Evolutionary conservation across 148 eudicot species (phyloP).

Genomic region (Amaranthus palmeri): DNA sequence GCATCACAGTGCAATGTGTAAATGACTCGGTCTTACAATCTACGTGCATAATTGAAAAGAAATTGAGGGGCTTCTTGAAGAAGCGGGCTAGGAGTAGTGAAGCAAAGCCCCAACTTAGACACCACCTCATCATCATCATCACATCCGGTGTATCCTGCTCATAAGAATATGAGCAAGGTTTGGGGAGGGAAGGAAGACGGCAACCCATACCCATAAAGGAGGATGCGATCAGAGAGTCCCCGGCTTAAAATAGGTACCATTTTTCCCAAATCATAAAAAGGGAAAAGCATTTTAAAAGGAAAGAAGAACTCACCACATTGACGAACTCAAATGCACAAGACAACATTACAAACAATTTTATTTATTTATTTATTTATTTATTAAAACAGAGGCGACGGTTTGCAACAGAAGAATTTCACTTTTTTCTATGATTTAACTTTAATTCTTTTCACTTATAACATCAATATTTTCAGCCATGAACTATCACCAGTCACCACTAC

Average conservation of each 20-base stretch:
- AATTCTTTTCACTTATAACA: background rate
- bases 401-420: background rate
- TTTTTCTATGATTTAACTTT: background rate
- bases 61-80: background rate
- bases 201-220: background rate
- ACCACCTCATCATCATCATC: background rate
- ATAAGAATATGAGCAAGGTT: background rate
- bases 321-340: background rate
- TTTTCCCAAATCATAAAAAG: background rate
- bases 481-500: conserved; percentile 31
- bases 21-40: background rate
- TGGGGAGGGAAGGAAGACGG: background rate
- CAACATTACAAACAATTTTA: background rate
- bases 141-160: background rate
- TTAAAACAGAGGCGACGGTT: background rate
- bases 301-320: background rate
- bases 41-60: background rate
- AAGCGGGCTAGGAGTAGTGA: background rate
- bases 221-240: too few species aligned
- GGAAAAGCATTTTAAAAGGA: background rate
- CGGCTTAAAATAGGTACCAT: too few species aligned
- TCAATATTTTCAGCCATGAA: background rate
- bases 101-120: background rate
- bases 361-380: too few species aligned
- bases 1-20: background rate